Evolutionary conservation across 2,329 filamentous ascomycete species (phyloP).

Genomic region (Exophiala viscosa): DNA sequence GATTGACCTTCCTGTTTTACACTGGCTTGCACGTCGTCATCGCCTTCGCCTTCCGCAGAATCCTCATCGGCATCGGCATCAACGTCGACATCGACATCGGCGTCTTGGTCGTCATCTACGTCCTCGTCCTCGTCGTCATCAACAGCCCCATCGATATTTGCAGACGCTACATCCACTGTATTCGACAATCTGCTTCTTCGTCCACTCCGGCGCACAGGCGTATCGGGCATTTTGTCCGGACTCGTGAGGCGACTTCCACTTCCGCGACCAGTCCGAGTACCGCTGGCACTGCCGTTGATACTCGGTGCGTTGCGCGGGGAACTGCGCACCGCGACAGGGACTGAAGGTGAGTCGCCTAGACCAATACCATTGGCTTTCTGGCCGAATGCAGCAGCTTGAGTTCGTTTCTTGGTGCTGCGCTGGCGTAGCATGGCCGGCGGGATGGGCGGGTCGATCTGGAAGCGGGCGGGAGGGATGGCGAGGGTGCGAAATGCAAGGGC

Average conservation of each 20-base stretch:
- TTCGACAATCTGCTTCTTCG: slow-evolving; percentile 22
- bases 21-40: slow-evolving; percentile 6
- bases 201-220: slow-evolving; percentile 25
- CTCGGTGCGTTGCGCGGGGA: slow-evolving; percentile 22
- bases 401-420: slow-evolving; percentile 24
- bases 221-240: slow-evolving; percentile 11
- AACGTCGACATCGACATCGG: slow-evolving; percentile 12
- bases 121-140: slow-evolving; percentile 8
- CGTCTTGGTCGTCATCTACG: slow-evolving; percentile 5
- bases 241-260: slow-evolving; percentile 9
- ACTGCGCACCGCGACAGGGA: slow-evolving; percentile 22
- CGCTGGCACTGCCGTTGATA: slow-evolving; percentile 15
- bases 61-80: slow-evolving; percentile 11
- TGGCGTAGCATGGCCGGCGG: slow-evolving; percentile 27
- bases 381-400: slow-evolving; percentile 16
- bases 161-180: background rate
- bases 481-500: slow-evolving; percentile 25
- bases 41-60: background rate
- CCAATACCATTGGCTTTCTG: slow-evolving; percentile 11
- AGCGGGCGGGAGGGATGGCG: slow-evolving; percentile 26
- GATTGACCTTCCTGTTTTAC: slow-evolving; percentile 5
- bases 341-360: background rate
- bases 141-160: slow-evolving; percentile 3
- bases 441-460: slow-evolving; percentile 29
- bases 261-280: background rate